Base-by-base conservation (phyloP, 768 basidiomycete species). In the Suillus sp. region DNA sequence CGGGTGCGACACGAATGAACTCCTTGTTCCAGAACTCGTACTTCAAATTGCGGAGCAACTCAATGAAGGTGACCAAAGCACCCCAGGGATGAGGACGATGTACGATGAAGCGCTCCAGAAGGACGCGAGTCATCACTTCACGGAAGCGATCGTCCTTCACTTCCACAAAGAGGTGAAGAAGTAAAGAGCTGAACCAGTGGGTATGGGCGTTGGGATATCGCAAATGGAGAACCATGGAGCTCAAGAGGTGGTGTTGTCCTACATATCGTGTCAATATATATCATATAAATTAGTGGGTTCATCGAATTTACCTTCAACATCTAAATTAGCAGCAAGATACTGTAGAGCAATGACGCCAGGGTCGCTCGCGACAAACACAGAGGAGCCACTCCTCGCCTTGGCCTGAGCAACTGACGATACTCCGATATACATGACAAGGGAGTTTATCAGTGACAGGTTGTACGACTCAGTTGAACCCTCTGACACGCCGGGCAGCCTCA, bases 141-240 rank as follows among this genome's bases (percentile, higher is more conserved):
- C 86, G 83, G 81, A 92, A 89, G 50, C 83, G 84, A 62, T 91
- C 91, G 64, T 87, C 86, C 70, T 87, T 86, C 65, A 91, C 84
- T 71, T 95, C 91, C 57, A 81, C 71, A 80, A 98, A 99, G 50
- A 96, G 85, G 74, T 95, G 86, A 59, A 99, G 85, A 60, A 98
- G 80, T 67, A 98, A 83, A 51, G 89, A 91, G 74, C 91, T 93
- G 83, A 96, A 99, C 95, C 96, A 99, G 76, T 94, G 91, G 57
- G 96, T 99, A 82, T 99, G 97, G 11, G 96, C 93, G 71, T 96
- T 97, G 37, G 97, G 96, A 83, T 96, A 99, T 70, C 97, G 93
- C 66, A 99, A 81, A 74, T 99, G 96, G 69, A 95, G 85, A 50
- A 94, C 91, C 75, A 96, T 89, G n/a, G 96, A 88, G 69, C 89